Percentiles rank a stretch among this genome's conserved stretches.
These are phyloP conservation scores for Dionaea muscipula DNA, from an alignment of 179 eudicot species.

Conservation along the genomic window DNA sequence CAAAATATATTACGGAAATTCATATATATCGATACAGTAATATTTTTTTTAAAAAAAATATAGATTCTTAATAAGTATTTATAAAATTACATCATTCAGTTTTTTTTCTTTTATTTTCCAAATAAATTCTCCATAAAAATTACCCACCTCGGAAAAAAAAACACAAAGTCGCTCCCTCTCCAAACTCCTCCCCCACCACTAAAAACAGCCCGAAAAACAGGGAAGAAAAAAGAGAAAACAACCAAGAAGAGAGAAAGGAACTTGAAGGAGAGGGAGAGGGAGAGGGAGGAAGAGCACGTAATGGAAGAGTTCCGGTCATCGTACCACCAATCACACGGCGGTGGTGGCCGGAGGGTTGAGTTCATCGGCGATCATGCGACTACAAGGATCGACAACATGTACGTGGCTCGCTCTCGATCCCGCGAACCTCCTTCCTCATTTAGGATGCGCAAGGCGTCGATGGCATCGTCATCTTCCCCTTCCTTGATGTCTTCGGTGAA, in stretches of 20 bases:
- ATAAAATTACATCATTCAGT: no score
- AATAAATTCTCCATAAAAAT: neutral
- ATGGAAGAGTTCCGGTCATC: conserved; percentile 18
- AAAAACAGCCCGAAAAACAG: no score
- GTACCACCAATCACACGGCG: conserved; percentile 8
- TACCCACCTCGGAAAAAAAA: neutral
- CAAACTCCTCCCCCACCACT: neutral
- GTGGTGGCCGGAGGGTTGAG: conserved; percentile 19
- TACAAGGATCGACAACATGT: conserved; percentile 19
- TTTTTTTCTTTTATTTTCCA: neutral
- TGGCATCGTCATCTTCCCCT: neutral
- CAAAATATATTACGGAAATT: no score
- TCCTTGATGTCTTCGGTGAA: conserved; percentile 13
- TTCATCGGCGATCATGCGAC: conserved; percentile 6
- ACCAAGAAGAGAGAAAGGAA: conserved; percentile 1
- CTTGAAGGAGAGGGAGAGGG: neutral
- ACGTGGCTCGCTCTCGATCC: conserved; percentile 24
- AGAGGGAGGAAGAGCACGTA: neutral
- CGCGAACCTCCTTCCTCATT: conserved; percentile 6
- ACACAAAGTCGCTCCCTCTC: neutral
- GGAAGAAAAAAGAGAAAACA: no score
- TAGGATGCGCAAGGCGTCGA: neutral
- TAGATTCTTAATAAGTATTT: no score
- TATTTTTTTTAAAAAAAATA: no score
- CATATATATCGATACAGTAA: no score